Evolutionary conservation across 257 asterid species (phyloP), one percentile per base, ranked within the genome.

Genomic region (Handroanthus guayacan): DNA sequence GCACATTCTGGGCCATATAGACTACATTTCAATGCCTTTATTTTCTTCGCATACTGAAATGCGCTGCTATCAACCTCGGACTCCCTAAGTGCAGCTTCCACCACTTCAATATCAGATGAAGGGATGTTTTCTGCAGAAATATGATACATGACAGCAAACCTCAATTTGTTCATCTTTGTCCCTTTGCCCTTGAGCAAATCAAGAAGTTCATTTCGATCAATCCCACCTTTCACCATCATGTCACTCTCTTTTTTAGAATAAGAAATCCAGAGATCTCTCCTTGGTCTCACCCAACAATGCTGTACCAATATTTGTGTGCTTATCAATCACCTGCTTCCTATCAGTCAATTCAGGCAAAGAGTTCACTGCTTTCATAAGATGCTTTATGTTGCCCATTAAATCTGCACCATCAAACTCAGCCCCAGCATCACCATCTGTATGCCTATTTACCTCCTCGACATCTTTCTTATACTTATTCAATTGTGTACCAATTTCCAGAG

Each of bases 271-370:
- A 52, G 81, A 71, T 48, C 86, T 79, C 67, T 72, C 84, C 76
- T 79, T 79, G 61, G 77, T 82, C 65, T 82, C 85, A 67, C 82
- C 82, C 84, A 85, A 77, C 82, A 91, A 83, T 6, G 89, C 93
- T 47, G 98, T 93, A 45, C 98, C 99, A 55, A 93, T 91, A 51
- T 89, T 93, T 10, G 98, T 93, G 83, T 93, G 97, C 85, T 89
- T 93, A 77, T 93, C 97, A 51, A 93, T 93, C 64, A 89, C 90
- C 76, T 89, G 93, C 81, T 93, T 93, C 73, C 97, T 76, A 72
- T 93, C 98, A 25, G 97, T 95, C 87, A 95, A 80, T 80, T 95
- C 99, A 10, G 99, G 99, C 71, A 95, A 89, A 11, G 98, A 93
- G 71, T 90, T 95, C 71, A 95, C 97, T 1, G 99, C 98, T 75